Evolutionary conservation across 176 grass and related monocot genomes (phyloP).

Genomic region (Lolium perenne): DNA sequence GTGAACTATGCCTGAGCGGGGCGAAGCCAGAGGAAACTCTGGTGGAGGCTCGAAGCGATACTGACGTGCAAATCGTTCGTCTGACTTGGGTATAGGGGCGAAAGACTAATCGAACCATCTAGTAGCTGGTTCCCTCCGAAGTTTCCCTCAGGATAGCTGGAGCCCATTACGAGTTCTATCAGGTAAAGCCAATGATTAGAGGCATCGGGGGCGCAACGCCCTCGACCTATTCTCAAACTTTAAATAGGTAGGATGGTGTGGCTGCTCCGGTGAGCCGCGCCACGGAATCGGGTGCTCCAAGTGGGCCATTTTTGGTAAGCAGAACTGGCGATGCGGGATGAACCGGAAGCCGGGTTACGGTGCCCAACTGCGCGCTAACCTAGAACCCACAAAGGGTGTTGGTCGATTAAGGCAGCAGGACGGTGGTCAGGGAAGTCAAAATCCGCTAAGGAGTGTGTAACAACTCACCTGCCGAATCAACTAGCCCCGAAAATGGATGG

Average conservation of each 20-base stretch:
- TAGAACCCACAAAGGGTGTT: constrained; percentile 22
- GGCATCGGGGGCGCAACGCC: constrained; percentile 59
- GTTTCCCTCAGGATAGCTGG: constrained; percentile 80
- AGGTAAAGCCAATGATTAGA: constrained; percentile 90
- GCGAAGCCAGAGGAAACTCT: constrained; percentile 75
- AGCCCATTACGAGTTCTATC: constrained; percentile 70
- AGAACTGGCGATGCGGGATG: constrained; percentile 56
- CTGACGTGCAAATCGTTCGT: constrained; percentile 69
- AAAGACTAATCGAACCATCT: constrained; percentile 82
- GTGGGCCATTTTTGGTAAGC: constrained; percentile 70
- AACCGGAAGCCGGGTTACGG: constrained; percentile 31
- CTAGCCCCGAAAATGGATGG: constrained; percentile 78
- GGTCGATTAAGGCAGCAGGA: background rate
- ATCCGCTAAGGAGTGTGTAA: no score
- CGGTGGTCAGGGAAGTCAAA: no score
- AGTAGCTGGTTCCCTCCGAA: constrained; percentile 71
- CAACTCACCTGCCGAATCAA: constrained; percentile 87
- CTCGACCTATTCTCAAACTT: constrained; percentile 87
- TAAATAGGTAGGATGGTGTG: constrained; percentile 78
- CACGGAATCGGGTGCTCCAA: constrained; percentile 52
- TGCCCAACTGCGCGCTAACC: constrained; percentile 56
- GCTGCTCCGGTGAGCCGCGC: constrained; percentile 51
- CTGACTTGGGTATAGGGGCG: constrained; percentile 57
- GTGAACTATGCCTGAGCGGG: constrained; percentile 81
- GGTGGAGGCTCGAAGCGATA: constrained; percentile 72